Evolutionary conservation across 352 stramenopile genomes (phyloP), one percentile per base, ranked within the genome.

Genomic region (Phytophthora pluvialis): DNA sequence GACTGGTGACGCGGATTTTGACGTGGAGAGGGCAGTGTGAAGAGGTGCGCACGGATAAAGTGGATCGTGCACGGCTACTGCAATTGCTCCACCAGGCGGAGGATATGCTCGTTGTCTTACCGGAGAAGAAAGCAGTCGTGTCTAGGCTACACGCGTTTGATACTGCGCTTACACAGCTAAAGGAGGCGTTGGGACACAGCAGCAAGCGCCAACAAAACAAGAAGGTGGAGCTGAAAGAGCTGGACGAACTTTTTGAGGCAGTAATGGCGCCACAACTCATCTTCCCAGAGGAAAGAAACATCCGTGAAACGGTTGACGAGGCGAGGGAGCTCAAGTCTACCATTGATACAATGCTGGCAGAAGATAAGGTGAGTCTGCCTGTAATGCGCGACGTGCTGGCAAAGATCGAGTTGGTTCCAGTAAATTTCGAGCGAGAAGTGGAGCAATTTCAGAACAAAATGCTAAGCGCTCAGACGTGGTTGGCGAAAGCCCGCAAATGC

Each of bases 381-480:
- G 75, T 89, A 28, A 93, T 96, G 56, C 86, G 88, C 10, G 83
- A 94, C 13, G 72, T 95, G 31, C 72, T 94, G 26, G 81, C 82
- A 1, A 88, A 88, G 16, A 89, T 96, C 42, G 88, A 95, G 44
- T 53, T 90, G n/a, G 76, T 94, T n/a, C 88, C 88, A 12, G 84
- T 96, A 29, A 90, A 95, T 67, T 94, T 96, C 38, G 84, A 91
- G 39, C 64, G 63, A 18, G 81, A 94, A 60, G 83, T 96, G 11
- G 80, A 91, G 1, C 72, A 80, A 28, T 91, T 96, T 56, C 86
- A 96, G 57, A 66, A 77, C 26, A 96, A 95, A 57, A 95, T 96
- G 83, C 69, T 93, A 3, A 91, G 67, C 48, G 88, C 88, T 0
- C 88, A 96, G 59, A 89, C 73, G 36, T 96, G 88, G 88, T 64